These are phyloP conservation scores for Protomyces macrosporus DNA, from an alignment of 1,139 yeast species.

Conservation along the genomic window DNA sequence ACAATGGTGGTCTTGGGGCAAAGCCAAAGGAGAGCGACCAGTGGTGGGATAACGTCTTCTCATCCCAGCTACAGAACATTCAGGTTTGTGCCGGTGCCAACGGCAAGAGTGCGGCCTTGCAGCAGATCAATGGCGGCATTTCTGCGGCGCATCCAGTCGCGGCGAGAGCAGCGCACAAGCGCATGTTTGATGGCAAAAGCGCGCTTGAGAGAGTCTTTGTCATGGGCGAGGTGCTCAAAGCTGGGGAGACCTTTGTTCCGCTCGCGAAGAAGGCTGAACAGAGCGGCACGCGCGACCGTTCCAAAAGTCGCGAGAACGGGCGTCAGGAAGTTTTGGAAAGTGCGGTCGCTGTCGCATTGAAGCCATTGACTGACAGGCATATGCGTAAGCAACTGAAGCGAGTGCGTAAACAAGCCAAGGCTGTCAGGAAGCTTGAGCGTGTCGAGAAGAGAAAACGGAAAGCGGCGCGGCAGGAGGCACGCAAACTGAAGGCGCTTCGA, in stretches of 20 bases:
- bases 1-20: conserved; percentile 24
- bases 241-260: conserved; percentile 7
- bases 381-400: neutral
- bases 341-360: neutral
- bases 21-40: conserved; percentile 18
- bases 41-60: conserved; percentile 24
- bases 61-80: conserved; percentile 19
- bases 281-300: too few relatives aligned
- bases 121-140: conserved; percentile 18
- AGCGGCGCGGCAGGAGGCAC: neutral
- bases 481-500: neutral
- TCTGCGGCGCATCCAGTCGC: conserved; percentile 23
- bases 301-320: neutral
- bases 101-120: conserved; percentile 1
- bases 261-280: neutral
- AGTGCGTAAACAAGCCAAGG: neutral
- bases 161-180: conserved; percentile 16
- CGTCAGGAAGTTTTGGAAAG: neutral
- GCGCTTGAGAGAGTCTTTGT: conserved; percentile 19
- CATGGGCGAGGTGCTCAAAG: conserved; percentile 16
- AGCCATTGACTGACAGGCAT: neutral
- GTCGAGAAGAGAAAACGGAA: neutral
- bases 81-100: neutral
- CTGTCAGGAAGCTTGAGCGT: neutral
- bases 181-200: conserved; percentile 11